These are phyloP conservation scores for Sistotremastrum suecicum DNA, from an alignment of 768 basidiomycete species.

Conservation along the genomic window DNA sequence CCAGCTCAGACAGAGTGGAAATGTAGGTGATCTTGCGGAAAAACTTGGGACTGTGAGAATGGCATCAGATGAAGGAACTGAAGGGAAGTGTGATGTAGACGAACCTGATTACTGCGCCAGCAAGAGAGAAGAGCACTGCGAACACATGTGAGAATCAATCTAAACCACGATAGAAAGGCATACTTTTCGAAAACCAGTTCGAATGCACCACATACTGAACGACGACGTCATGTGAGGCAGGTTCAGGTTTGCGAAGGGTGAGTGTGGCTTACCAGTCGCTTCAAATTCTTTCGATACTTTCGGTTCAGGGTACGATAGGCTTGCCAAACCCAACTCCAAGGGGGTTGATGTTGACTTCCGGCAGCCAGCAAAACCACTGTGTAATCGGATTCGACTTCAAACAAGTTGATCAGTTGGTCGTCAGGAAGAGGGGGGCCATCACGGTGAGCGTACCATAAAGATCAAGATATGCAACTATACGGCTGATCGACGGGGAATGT, in stretches of 20 bases:
- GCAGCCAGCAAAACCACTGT: conserved; percentile 80
- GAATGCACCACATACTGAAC: conserved; percentile 74
- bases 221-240: not conserved
- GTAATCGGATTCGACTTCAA: conserved; percentile 77
- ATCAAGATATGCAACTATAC: conserved; percentile 66
- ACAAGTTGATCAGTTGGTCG: not conserved
- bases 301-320: conserved; percentile 68
- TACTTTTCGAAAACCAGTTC: conserved; percentile 80
- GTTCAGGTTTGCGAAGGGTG: not conserved
- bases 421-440: not conserved
- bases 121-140: conserved; percentile 77
- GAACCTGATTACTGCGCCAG: conserved; percentile 77
- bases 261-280: conserved; percentile 48
- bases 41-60: conserved; percentile 61
- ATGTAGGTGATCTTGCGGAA: conserved; percentile 74
- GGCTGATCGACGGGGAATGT: conserved; percentile 26
- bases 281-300: conserved; percentile 82
- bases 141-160: conserved; percentile 6
- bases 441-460: conserved; percentile 45
- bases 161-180: conserved; percentile 10
- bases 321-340: conserved; percentile 89
- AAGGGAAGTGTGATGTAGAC: not conserved
- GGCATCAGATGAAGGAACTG: not conserved
- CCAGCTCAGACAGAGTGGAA: conserved; percentile 64
- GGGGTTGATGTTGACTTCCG: conserved; percentile 56